Conservation (phyloP, 768 basidiomycete species). For the Bullera alba region DNA sequence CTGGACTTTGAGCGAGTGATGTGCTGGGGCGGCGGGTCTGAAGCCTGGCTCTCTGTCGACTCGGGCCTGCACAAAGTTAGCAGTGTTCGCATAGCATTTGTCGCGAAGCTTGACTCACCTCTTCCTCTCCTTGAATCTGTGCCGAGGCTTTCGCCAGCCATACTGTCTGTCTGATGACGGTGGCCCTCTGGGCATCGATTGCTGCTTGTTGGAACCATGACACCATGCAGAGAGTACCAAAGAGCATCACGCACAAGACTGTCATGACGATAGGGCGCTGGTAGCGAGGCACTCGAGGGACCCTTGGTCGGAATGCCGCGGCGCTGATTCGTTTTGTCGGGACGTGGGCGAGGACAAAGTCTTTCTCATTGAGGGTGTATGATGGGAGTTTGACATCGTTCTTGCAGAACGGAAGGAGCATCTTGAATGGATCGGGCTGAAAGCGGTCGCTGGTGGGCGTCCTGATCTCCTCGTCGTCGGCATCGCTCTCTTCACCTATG, state of each 20-base stretch:
- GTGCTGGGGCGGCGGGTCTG: constrained; percentile 9
- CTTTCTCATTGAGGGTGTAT: constrained; percentile 15
- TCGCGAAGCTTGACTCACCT: constrained; percentile 4
- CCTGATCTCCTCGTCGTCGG: constrained; percentile 1
- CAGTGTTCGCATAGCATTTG: too few species aligned
- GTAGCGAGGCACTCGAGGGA: constrained; percentile 13
- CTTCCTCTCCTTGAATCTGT: constrained; percentile 8
- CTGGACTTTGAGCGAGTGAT: constrained; percentile 16
- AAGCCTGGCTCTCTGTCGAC: constrained; percentile 7
- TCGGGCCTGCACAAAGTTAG: background rate
- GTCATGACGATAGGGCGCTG: constrained; percentile 17
- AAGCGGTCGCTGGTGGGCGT: background rate
- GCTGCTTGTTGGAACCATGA: constrained; percentile 18
- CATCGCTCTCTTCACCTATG: constrained; percentile 11
- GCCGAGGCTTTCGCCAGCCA: constrained; percentile 1
- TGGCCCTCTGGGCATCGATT: background rate
- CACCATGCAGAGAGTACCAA: constrained; percentile 17
- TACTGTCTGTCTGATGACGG: background rate
- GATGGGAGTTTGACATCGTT: constrained; percentile 3
- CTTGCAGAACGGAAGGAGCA: constrained; percentile 5
- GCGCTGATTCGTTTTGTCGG: constrained; percentile 15
- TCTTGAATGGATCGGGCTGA: constrained; percentile 13
- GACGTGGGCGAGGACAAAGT: constrained; percentile 18
- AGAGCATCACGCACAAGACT: constrained; percentile 17
- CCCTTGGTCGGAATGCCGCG: constrained; percentile 10